Evolutionary conservation across 2,329 filamentous ascomycete genomes (phyloP).

Genomic region (Thyridium curvatum): DNA sequence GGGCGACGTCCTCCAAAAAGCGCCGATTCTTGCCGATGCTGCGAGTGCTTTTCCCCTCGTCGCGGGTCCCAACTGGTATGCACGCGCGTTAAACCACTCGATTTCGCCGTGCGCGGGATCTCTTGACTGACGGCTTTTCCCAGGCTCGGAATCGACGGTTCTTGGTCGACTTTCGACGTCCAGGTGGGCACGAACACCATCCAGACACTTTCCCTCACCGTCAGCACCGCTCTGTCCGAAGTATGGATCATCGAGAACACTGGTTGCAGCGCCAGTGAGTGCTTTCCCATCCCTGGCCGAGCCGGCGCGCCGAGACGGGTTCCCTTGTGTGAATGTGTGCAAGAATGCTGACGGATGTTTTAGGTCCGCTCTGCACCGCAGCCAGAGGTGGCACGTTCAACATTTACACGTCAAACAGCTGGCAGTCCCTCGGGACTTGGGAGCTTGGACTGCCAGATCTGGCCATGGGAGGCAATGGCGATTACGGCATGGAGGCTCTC

Average conservation of each 20-base stretch:
- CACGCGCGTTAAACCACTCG: no score
- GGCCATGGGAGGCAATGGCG: slow-evolving; percentile 53
- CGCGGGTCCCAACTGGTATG: slow-evolving; percentile 18
- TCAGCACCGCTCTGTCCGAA: slow-evolving; percentile 65
- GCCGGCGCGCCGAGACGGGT: no score
- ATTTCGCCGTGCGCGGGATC: slow-evolving; percentile 1
- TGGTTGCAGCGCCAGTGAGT: slow-evolving; percentile 57
- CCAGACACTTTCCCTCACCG: slow-evolving; percentile 43
- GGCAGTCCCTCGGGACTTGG: slow-evolving; percentile 53
- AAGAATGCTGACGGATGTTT: neutral
- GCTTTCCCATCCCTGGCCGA: slow-evolving; percentile 28
- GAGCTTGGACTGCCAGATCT: slow-evolving; percentile 53
- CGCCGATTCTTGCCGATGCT: slow-evolving; percentile 9
- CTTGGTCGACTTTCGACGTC: slow-evolving; percentile 65
- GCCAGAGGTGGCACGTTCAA: slow-evolving; percentile 56
- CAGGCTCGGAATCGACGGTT: slow-evolving; percentile 60
- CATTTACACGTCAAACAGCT: slow-evolving; percentile 45
- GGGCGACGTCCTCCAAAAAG: slow-evolving; percentile 16
- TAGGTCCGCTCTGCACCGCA: slow-evolving; percentile 44
- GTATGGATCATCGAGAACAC: slow-evolving; percentile 61
- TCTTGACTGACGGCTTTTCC: slow-evolving; percentile 8
- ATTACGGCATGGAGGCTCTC: slow-evolving; percentile 54
- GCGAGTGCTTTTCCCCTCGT: slow-evolving; percentile 9
- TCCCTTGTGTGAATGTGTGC: no score
- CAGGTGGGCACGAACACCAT: slow-evolving; percentile 38